phyloP scores from a whole-genome alignment of 2,329 filamentous ascomycete genomes.

The Clarireedia paspali region DNA sequence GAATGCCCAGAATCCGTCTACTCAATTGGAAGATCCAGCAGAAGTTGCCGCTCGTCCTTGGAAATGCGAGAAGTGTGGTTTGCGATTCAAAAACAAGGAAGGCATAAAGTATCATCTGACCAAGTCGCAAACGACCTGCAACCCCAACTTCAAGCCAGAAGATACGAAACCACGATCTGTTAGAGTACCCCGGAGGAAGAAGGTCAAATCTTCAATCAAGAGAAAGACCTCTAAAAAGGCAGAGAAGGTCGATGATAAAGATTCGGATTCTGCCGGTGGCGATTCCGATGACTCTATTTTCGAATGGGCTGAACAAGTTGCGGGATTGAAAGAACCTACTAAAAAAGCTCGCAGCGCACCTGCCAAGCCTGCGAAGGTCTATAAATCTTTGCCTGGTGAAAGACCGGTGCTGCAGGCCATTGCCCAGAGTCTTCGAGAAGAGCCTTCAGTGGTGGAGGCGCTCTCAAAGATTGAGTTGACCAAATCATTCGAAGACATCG shows the following conservation, averaged over 20 bases:
- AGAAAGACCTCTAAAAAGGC: not conserved
- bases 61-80: conserved; percentile 24
- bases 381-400: conserved; percentile 3
- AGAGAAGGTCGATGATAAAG: not conserved
- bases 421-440: not conserved
- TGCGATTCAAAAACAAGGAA: conserved; percentile 27
- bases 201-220: not conserved
- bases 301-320: conserved; percentile 17
- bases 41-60: conserved; percentile 22
- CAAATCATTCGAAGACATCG: not conserved
- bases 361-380: conserved; percentile 2
- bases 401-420: not conserved
- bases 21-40: conserved; percentile 10
- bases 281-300: conserved; percentile 19
- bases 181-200: conserved; percentile 3
- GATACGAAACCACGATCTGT: conserved; percentile 1
- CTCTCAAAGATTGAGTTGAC: not conserved
- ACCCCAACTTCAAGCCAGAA: conserved; percentile 23
- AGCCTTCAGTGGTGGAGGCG: not conserved
- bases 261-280: conserved; percentile 2
- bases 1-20: conserved; percentile 2
- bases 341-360: not conserved
- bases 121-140: conserved; percentile 27
- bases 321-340: not conserved
- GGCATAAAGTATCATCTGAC: conserved; percentile 29